These are phyloP conservation scores for Skeletonema grethae DNA, from an alignment of 108 stramenopile genomes.

Conservation along the genomic window DNA sequence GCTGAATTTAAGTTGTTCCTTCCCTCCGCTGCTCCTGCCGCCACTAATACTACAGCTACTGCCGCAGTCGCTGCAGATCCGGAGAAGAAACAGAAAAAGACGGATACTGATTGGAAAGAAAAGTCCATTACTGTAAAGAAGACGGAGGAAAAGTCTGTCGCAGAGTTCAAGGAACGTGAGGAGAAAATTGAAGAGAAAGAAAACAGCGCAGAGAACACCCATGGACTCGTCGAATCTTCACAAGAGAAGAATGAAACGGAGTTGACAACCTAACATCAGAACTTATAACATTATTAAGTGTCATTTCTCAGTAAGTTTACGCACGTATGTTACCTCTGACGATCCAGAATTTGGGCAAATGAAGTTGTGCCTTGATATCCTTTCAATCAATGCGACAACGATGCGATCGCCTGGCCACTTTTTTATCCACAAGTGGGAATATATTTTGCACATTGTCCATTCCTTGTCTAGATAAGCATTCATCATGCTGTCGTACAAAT, in stretches of 20 bases:
- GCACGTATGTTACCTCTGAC: neutral
- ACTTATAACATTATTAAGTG: neutral
- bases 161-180: neutral
- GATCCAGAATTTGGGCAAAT: slow-evolving; percentile 7
- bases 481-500: slow-evolving; percentile 41
- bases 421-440: slow-evolving; percentile 36
- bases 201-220: slow-evolving; percentile 3
- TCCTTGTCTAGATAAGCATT: slow-evolving; percentile 44
- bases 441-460: slow-evolving; percentile 43
- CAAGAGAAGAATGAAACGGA: neutral
- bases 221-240: neutral
- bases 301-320: slow-evolving; percentile 21
- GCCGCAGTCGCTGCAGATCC: too few species aligned
- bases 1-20: slow-evolving; percentile 81
- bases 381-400: slow-evolving; percentile 23
- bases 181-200: neutral
- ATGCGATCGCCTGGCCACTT: slow-evolving; percentile 35
- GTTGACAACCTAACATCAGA: neutral
- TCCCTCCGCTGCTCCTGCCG: neutral
- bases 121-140: neutral
- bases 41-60: too few species aligned
- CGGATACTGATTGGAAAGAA: neutral
- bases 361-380: slow-evolving; percentile 22
- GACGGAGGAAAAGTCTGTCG: neutral
- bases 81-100: neutral